Base-by-base conservation (phyloP, 768 basidiomycete genomes). In the Boletus reticulatus region DNA sequence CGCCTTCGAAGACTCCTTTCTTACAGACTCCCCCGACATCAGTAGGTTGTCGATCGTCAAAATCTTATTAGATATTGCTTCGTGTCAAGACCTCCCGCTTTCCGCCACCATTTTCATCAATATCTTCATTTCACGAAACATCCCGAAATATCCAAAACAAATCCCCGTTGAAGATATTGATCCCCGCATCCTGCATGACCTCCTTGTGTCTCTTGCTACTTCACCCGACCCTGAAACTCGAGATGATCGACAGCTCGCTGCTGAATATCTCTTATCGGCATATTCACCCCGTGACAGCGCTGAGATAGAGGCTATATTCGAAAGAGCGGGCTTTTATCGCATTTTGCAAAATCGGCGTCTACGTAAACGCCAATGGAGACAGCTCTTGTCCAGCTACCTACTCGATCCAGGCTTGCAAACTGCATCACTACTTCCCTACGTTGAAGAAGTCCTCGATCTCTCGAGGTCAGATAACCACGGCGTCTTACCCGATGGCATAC, bases 41-140 rank as follows among this genome's bases (percentile, higher is more conserved):
- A 89, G 80, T 60, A 88, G 96, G 36, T 84, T 94, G 39, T 79
- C 88, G 54, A 85, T 98, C 60, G 77, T 95, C 65, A 88, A 88
- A 62, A 87, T 93, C 52, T 76, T 98, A 36, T 79, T 94, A 53
- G 94, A 98, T 65, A 85, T 95, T 36, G 61, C 88, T 7, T 76
- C 83, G 6, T 67, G 75, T 49, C 74, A 73, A 22, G 76, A 78
- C 47, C 72, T 94, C 27, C 73, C 83, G 0, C 71, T 81, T 29
- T 71, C 79, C 39, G 93, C 92, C 67, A 73, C 76, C 55, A 94
- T 91, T 4, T 91, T 99, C 70, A 80, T 96, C 48, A 85, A 95
- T 66, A 98, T 99, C 57, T 99, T 99, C 72, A 81, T 98, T 53
- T 92, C 97, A 4, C 88, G 95, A 55, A 99, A 98, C 70, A 84